Evolutionary conservation across 768 basidiomycete genomes (phyloP), one percentile per base, ranked within the genome.

Genomic region (Amanita exitialis): DNA sequence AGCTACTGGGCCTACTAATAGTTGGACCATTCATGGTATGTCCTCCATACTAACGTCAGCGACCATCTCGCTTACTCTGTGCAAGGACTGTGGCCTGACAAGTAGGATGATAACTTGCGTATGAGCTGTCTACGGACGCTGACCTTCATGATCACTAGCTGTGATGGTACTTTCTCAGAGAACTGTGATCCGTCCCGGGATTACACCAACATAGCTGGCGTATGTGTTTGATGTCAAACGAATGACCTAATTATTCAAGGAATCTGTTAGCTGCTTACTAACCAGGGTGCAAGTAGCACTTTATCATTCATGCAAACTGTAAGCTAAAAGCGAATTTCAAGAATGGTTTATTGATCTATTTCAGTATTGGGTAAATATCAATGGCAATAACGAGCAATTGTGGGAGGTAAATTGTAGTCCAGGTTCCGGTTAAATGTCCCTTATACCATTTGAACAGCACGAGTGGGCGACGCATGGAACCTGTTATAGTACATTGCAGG

Each of bases 141-240:
- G 5, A 18, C 21, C 23, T 20, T 32, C 2, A 20, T 15, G 6
- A 41, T 21, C 10, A 3, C 18, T 44, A 51, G 49, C 32, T 51
- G 49, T n/a, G 49, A 51, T 36, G 47, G 46, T 32, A 63, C 61
- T 20, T 63, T 38, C 28, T 49, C 52, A 4, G 7, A 36, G 20
- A 59, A 51, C 43, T 63, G 62, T 44, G 62, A 63, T 52, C 53
- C 62, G 15, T 61, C 62, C 30, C 50, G 62, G 30, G 62, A 51
- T n/a, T 63, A 63, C 39, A 62, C 58, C 23, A 44, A 38, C 23
- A 58, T 63, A 21, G 1, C 47, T 15, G 35, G 51, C 13, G 62
- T 62, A 39, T 41, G 58, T 32, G 15, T 15, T 20, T 48, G 7
- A 35, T 10, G 6, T 30, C 13, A 27, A 18, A 20, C 25, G 6